Evolutionary conservation across 1,284 basidiomycete genomes (phyloP).

Genomic region (Vanrija pseudolonga): DNA sequence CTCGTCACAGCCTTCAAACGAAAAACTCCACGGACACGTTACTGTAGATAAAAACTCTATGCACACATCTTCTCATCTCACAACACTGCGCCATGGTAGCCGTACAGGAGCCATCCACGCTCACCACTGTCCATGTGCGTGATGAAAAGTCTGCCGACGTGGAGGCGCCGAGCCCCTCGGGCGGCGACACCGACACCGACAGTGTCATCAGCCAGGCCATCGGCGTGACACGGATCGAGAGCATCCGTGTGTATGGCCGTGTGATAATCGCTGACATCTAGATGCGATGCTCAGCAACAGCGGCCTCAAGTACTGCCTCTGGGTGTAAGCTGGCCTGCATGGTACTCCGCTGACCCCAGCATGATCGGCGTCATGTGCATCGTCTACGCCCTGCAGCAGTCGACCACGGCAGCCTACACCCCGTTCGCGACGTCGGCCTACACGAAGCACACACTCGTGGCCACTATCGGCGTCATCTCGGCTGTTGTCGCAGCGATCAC

Average conservation of each 20-base stretch:
- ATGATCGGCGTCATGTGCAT: slow-evolving; percentile 25
- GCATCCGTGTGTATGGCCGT: slow-evolving; percentile 14
- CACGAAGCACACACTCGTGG: slow-evolving; percentile 35
- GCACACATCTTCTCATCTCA: too few relatives aligned
- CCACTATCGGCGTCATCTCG: slow-evolving; percentile 37
- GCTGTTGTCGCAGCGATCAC: slow-evolving; percentile 36
- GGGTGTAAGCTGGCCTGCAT: slow-evolving; percentile 19
- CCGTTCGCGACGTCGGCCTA: slow-evolving; percentile 40
- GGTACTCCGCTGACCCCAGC: background rate
- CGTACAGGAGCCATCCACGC: too few relatives aligned
- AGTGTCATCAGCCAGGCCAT: slow-evolving; percentile 16
- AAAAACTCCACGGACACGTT: too few relatives aligned
- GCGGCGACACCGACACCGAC: too few relatives aligned
- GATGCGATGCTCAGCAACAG: slow-evolving; percentile 26
- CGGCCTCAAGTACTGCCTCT: slow-evolving; percentile 3
- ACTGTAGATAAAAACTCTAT: too few relatives aligned
- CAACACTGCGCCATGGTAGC: too few relatives aligned
- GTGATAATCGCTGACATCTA: background rate
- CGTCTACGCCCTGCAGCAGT: slow-evolving; percentile 20
- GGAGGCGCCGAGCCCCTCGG: too few relatives aligned
- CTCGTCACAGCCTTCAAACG: too few relatives aligned
- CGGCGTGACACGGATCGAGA: slow-evolving; percentile 37
- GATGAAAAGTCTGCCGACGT: too few relatives aligned
- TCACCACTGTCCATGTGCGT: too few relatives aligned
- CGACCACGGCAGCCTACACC: slow-evolving; percentile 25